Base-by-base conservation (phyloP, 1,284 basidiomycete genomes). In the Fomitiporia mediterranea region DNA sequence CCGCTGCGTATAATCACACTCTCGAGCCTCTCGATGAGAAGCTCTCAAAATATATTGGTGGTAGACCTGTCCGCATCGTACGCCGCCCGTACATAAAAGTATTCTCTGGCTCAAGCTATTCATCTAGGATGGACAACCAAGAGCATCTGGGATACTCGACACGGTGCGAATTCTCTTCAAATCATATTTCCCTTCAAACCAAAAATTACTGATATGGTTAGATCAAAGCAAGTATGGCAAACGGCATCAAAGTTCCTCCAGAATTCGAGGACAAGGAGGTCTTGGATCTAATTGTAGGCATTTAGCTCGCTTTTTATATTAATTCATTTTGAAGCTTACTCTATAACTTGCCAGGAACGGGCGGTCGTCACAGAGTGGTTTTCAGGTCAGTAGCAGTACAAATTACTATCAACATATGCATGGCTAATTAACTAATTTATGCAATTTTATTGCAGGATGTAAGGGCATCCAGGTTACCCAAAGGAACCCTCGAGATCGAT, bases 321-420 rank as follows among this genome's bases (percentile, higher is more conserved):
- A 2, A 3, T 39, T 57, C 9, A 23, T 23, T 46, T 23, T 42
- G 27, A 56, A 50, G 21, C 59, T 40, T 60, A 54, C 32, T 11
- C 21, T 19, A 9, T n/a, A n/a, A n/a, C 32, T 46, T 43, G 49
- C 23, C 51, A 90, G 83, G 90, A 92, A 71, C 74, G 75, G 51
- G 89, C 89, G 17, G 80, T 90, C 6, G 79, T 86, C 27, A 79
- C 77, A 48, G 89, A 93, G 69, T 92, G 89, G 89, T 92, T 90
- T 67, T 75, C 81, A 70, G 82, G 86, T 70, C 69, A 39, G 38
- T 47, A 60, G 42, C 25, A 8, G 19, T 25, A 21, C 35, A 4
- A 21, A 37, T 47, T 47, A 42, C 40, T 40, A 40, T 34, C 40
- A n/a, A 48, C 35, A 42, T 11, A 50, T 43, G 25, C 17, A 2